Conservation (phyloP, 2,329 filamentous ascomycete genomes). For the Cadophora gregata region DNA sequence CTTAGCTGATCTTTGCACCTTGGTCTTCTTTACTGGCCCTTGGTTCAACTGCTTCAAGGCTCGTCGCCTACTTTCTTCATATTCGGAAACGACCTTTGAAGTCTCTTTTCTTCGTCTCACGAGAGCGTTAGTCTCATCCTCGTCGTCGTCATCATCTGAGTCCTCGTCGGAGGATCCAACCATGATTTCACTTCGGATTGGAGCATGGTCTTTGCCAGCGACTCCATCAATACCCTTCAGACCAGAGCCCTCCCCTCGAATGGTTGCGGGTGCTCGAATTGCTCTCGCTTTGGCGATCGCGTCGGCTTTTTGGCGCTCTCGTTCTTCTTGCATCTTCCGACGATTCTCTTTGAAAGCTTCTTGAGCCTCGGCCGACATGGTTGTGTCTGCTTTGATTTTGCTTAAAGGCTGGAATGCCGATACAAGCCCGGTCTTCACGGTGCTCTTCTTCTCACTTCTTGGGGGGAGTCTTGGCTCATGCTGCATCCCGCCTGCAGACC, state of each 20-base stretch:
- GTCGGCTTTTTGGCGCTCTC: constrained; percentile 73
- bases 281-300: constrained; percentile 74
- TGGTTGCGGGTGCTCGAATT: constrained; percentile 58
- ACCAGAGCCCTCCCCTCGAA: constrained; percentile 80
- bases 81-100: constrained; percentile 47
- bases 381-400: constrained; percentile 30
- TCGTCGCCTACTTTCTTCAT: constrained; percentile 52
- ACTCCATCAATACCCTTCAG: constrained; percentile 73
- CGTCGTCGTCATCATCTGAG: constrained; percentile 74
- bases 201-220: constrained; percentile 78
- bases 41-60: constrained; percentile 59
- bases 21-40: constrained; percentile 83
- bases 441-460: constrained; percentile 21
- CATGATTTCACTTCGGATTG: constrained; percentile 85
- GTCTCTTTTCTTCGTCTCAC: constrained; percentile 52
- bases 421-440: background rate
- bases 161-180: constrained; percentile 77
- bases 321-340: constrained; percentile 76
- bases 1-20: constrained; percentile 81
- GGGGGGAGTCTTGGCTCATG: constrained; percentile 40
- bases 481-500: constrained; percentile 50
- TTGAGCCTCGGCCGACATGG: constrained; percentile 41
- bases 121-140: constrained; percentile 55
- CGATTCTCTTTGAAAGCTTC: constrained; percentile 74
- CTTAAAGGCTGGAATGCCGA: constrained; percentile 31